Base-by-base conservation (phyloP, 2,329 filamentous ascomycete genomes). In the Scortechinia acanthostroma region DNA sequence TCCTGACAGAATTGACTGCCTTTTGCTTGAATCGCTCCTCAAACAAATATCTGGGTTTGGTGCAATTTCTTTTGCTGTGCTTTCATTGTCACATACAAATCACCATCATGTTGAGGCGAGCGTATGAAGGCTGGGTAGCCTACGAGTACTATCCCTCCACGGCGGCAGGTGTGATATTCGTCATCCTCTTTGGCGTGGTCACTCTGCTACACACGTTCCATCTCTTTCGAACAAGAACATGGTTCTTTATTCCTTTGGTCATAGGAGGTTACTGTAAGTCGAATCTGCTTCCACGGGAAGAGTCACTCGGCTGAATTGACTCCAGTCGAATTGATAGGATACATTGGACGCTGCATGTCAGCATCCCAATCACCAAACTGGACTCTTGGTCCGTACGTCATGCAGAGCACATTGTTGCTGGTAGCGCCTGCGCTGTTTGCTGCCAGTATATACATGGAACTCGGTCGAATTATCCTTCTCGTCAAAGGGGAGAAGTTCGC, bases 241-340 rank as follows among this genome's bases (percentile, higher is more conserved):
- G 70, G 64, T 77, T 71, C 51, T 73, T 73, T 47, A 57, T 66
- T 1, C 61, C 67, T 0, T 66, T 76, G 44, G 50, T 69, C 15
- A 50, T 71, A 2, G 73, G 72, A 0, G 69, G 66, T 1, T 20
- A 65, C 2, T 68, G 71, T 73, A 60, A 21, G 71, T 59, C 51
- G 28, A 20, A 14, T 16, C 21, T 35, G 13, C 42, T 42, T 43
- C 43, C 21, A 28, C 19, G 16, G 25, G 22, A 21, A 25, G 44
- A 15, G 17, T 46, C 16, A 28, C 10, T 6, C 33, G 23, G 1
- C 22, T 47, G n/a, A 40, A 2, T 1, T 2, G 21, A 16, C 17
- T 14, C 3, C 14, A 73, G 69, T 74, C 52, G 69, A 76, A 50
- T 55, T 58, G 0, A 60, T 76, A 28, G 74, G 73, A 15, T 79